These are phyloP conservation scores for Escallonia rubra DNA, from an alignment of 129 eudicot genomes.

Conservation along the genomic window DNA sequence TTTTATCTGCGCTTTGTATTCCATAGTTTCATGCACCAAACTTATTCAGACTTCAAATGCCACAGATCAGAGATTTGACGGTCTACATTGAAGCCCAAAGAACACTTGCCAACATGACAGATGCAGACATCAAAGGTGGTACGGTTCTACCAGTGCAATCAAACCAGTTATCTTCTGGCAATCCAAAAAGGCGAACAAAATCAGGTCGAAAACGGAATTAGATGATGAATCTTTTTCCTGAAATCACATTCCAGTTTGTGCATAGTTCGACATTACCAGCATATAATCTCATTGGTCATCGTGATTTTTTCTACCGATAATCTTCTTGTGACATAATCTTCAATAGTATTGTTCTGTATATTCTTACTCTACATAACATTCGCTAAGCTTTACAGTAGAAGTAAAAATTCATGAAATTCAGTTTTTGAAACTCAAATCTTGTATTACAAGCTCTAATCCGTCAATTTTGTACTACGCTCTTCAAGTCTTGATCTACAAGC, in stretches of 20 bases:
- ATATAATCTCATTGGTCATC: too few relatives aligned
- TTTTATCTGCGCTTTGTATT: not conserved
- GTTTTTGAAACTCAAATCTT: too few relatives aligned
- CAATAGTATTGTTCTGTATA: too few relatives aligned
- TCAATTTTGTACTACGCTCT: too few relatives aligned
- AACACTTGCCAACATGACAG: conserved; percentile 41
- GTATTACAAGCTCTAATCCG: too few relatives aligned
- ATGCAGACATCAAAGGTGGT: conserved; percentile 64
- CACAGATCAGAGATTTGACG: conserved; percentile 73
- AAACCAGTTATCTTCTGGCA: conserved; percentile 33
- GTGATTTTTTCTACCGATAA: too few relatives aligned
- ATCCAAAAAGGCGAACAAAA: conserved; percentile 43
- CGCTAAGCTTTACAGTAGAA: too few relatives aligned
- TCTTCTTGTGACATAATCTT: too few relatives aligned
- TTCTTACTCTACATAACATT: too few relatives aligned
- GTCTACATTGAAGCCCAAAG: conserved; percentile 68
- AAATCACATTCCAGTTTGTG: not conserved
- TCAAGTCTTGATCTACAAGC: too few relatives aligned
- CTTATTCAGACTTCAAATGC: not conserved
- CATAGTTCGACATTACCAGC: not conserved
- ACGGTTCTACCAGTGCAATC: conserved; percentile 76
- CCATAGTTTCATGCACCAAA: not conserved
- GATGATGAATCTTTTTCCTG: not conserved
- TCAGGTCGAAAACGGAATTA: conserved; percentile 54
- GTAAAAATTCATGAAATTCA: too few relatives aligned